A percentile compares a stretch with the other conserved stretches of the same genome.
These are phyloP conservation scores for Coemansia sp. DNA, from an alignment of 192 early-diverging fungal genomes.

Conservation along the genomic window DNA sequence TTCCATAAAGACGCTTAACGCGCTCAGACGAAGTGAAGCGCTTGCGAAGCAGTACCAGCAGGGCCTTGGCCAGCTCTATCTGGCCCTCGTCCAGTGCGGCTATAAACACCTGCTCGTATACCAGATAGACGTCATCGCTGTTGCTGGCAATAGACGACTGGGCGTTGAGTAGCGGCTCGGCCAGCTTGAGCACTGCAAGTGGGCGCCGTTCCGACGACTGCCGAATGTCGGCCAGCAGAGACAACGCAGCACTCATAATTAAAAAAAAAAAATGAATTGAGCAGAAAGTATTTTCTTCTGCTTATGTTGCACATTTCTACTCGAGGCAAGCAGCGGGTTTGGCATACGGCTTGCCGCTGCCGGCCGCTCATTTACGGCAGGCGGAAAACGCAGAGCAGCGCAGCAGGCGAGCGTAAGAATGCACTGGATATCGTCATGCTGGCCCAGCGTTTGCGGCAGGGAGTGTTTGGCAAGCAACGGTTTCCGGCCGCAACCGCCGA, in stretches of 20 bases:
- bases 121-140: constrained; percentile 56
- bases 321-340: too few relatives aligned
- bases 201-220: constrained; percentile 51
- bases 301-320: too few relatives aligned
- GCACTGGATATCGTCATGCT: constrained; percentile 52
- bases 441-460: constrained; percentile 31
- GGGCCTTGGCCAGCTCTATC: constrained; percentile 59
- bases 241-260: constrained; percentile 29
- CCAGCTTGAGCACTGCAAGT: constrained; percentile 39
- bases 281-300: too few relatives aligned
- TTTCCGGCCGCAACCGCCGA: constrained; percentile 19
- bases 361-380: too few relatives aligned
- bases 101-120: constrained; percentile 79
- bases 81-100: constrained; percentile 79
- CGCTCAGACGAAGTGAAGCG: constrained; percentile 70
- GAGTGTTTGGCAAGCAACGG: constrained; percentile 27
- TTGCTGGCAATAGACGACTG: constrained; percentile 7
- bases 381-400: neutral
- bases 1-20: constrained; percentile 69
- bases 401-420: constrained; percentile 32
- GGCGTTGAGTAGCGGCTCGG: constrained; percentile 39
- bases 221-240: constrained; percentile 39
- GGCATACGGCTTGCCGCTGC: too few relatives aligned
- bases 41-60: constrained; percentile 60
- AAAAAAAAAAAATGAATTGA: too few relatives aligned